These are phyloP conservation scores for Phytophthora parvispora DNA, from an alignment of 352 stramenopile genomes.

Conservation along the genomic window DNA sequence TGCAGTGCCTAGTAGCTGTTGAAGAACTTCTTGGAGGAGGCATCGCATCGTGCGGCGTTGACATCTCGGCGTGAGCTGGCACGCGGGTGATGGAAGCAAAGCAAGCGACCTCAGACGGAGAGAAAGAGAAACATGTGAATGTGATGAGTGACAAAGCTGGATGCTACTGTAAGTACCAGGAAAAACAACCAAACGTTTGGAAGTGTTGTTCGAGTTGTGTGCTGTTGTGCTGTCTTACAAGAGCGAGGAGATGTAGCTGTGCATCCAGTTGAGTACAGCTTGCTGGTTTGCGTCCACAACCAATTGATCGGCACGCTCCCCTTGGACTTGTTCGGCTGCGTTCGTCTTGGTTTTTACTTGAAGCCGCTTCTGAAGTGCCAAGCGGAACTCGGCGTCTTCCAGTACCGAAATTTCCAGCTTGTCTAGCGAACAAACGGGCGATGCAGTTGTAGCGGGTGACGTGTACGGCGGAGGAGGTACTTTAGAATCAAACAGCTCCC, in stretches of 20 bases:
- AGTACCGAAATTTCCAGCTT: constrained; percentile 36
- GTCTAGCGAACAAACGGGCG: constrained; percentile 4
- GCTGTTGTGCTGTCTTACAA: constrained; percentile 13
- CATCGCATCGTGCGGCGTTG: constrained; percentile 12
- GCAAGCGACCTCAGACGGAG: constrained; percentile 22
- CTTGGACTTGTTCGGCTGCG: constrained; percentile 6
- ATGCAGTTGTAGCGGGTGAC: background rate
- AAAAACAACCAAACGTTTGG: constrained; percentile 37
- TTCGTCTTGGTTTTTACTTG: constrained; percentile 11
- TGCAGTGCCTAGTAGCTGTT: constrained; percentile 52
- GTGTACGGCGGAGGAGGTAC: constrained; percentile 45
- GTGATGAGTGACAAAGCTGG: constrained; percentile 43
- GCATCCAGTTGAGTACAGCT: constrained; percentile 33
- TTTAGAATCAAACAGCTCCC: constrained; percentile 5
- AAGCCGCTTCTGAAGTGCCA: constrained; percentile 39
- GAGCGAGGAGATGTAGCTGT: constrained; percentile 33
- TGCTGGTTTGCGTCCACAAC: constrained; percentile 18
- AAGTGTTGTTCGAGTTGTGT: constrained; percentile 17
- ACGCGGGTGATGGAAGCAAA: constrained; percentile 11
- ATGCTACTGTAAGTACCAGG: constrained; percentile 38
- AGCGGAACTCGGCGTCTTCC: constrained; percentile 53
- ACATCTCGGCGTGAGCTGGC: constrained; percentile 25
- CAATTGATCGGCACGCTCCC: background rate
- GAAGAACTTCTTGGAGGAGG: constrained; percentile 46
- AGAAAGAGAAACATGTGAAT: constrained; percentile 45